Base-by-base conservation (phyloP, 2,329 filamentous ascomycete genomes). In the Coniochaeta sp. region DNA sequence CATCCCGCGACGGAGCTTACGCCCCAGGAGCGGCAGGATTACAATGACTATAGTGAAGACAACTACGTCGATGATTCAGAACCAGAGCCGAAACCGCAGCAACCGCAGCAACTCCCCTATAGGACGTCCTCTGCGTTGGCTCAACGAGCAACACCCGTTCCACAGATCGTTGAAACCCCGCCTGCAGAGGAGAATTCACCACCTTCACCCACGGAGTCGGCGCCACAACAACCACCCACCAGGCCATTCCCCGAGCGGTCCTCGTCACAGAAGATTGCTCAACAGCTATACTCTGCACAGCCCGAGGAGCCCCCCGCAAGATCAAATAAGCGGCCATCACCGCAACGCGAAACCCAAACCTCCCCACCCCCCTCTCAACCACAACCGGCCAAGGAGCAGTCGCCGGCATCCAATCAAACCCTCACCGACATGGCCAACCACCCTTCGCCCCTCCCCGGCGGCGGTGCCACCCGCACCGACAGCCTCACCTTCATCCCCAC, bases 401-500 rank as follows among this genome's bases (percentile, higher is more conserved):
- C 62, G 65, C 30, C 58, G 63, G 67, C 51, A 57, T 70, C 53
- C 59, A 68, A 48, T 16, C 74, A 79, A 48, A 81, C 76, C 1
- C 71, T 86, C 18, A 83, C 83, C 57, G 86, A 91, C 26, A 78
- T 87, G 57, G 75, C 79, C 9, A 79, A 79, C 27, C 77, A 79
- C 54, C 81, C 86, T 3, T 82, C 88, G n/a, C 75, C 82, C 26
- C 69, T 92, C 2, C 84, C 87, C 20, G 86, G 86, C 12, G 84
- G 83, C 51, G 81, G 75, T 52, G 85, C 79, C 7, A 71, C 66
- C 6, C 81, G 87, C 45, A 92, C 89, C 1, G 90, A 94, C 66
- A 83, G 78, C 48, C 72, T 95, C 13, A 90, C 89, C 0, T 86
- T 91, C 58, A 91, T 94, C 49, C 89, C 91, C 0, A 92, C 86